Conservation (phyloP, 2,329 filamentous ascomycete species). For the Exophiala calicioides region DNA sequence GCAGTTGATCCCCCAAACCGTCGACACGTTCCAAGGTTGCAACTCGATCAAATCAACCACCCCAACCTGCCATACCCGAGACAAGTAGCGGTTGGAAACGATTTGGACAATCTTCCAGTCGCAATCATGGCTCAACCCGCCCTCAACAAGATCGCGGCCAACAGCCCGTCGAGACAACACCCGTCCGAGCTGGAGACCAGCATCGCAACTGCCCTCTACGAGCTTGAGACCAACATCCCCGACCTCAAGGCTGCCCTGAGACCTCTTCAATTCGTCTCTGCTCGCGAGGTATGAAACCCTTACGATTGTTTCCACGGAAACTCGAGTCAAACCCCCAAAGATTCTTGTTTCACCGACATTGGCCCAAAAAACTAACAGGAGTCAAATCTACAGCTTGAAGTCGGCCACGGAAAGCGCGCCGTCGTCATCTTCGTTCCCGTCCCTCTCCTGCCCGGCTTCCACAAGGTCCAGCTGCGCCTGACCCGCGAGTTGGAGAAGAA, state of each 20-base stretch:
- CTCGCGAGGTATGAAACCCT: conserved; percentile 78
- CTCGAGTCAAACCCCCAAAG: not conserved
- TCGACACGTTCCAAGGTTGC: conserved; percentile 1
- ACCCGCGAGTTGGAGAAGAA: conserved; percentile 99
- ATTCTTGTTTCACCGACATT: not conserved
- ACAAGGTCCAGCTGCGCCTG: conserved; percentile 99
- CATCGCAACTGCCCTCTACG: conserved; percentile 96
- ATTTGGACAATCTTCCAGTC: conserved; percentile 18
- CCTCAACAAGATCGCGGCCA: conserved; percentile 97
- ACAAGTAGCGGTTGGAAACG: conserved; percentile 19
- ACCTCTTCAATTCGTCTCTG: conserved; percentile 97
- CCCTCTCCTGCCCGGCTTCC: conserved; percentile 96
- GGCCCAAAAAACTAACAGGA: conserved; percentile 20
- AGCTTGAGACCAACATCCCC: conserved; percentile 98
- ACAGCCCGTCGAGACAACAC: conserved; percentile 93
- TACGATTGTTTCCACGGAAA: not conserved
- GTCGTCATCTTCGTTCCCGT: conserved; percentile 99
- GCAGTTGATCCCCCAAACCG: not conserved
- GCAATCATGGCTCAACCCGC: conserved; percentile 64
- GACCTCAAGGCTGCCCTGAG: conserved; percentile 96
- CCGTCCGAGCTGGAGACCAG: conserved; percentile 96
- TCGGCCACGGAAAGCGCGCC: conserved; percentile 99
- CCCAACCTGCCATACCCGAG: conserved; percentile 23
- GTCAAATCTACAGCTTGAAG: conserved; percentile 80
- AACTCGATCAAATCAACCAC: conserved; percentile 8